Base-by-base conservation (phyloP, 2,329 filamentous ascomycete genomes). In the Aspergillus fructus region DNA sequence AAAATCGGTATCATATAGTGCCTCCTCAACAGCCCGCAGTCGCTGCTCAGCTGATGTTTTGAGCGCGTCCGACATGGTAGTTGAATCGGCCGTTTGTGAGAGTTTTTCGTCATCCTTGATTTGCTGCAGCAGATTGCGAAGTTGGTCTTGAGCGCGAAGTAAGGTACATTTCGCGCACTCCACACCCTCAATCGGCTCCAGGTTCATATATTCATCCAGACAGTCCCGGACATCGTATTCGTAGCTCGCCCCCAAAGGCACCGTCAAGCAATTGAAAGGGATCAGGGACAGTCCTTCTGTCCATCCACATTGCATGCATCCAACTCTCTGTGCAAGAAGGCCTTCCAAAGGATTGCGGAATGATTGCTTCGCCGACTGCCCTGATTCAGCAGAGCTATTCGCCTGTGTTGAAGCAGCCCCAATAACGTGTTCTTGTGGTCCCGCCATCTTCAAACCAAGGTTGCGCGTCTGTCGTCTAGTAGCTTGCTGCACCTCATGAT, bases 101-200 rank as follows among this genome's bases (percentile, higher is more conserved):
- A 63, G 57, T n/a, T 61, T 62, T 5, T 66, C 62, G 33, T 76
- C 76, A 3, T 78, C 75, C n/a, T 77, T 68, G 23, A 76, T 65
- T 24, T 73, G 68, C 15, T 64, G 64, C 8, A 81, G 62, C 49
- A 83, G 66, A 58, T 73, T 78, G 58, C 82, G 77, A 13, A 82
- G 74, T 55, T 89, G 74, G 37, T 78, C 76, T 53, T 84, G 80
- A 9, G 82, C 78, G 19, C 79, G 75, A 9, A 93, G 74, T 1
- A 97, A 81, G 0, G 93, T 96, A 74, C 94, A 99, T 67, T 93
- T 96, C 15, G 88, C 85, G 73, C 94, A 99, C 68, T 97, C 89
- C 2, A 97, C 93, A 0, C 91, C 91, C 64, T 91, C 87, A 56
- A 99, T 96, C 2, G 84, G 81, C 70, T 97, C 94, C 8, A 97